Evolutionary conservation across 331 rosid species (phyloP).

Genomic region (Quercus lobata): DNA sequence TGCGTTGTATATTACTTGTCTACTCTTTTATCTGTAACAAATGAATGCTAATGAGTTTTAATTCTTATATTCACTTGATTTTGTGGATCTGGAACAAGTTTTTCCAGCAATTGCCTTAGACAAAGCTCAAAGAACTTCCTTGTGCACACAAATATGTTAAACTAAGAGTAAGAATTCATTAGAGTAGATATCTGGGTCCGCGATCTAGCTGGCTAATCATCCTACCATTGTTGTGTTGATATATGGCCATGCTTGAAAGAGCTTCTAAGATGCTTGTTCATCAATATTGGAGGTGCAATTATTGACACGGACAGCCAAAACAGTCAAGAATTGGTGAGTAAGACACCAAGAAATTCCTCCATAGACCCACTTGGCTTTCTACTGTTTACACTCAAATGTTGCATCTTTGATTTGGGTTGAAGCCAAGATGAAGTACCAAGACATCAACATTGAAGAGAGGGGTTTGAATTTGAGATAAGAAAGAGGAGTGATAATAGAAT

Average conservation of each 20-base stretch:
- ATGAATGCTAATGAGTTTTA: no score
- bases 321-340: conserved; percentile 51
- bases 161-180: neutral
- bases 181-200: neutral
- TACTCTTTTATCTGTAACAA: no score
- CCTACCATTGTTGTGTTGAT: conserved; percentile 33
- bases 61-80: no score
- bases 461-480: no score
- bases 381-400: conserved; percentile 29
- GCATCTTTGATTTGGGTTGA: no score
- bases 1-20: no score
- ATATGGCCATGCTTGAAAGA: conserved; percentile 95
- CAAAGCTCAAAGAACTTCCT: neutral
- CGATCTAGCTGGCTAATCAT: conserved; percentile 17
- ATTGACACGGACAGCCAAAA: conserved; percentile 64
- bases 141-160: neutral
- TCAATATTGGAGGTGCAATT: conserved; percentile 68
- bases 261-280: conserved; percentile 97
- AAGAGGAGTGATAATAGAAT: no score
- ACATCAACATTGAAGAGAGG: no score
- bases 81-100: no score
- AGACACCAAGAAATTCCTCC: conserved; percentile 47
- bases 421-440: no score
- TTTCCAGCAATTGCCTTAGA: neutral
- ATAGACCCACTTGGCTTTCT: conserved; percentile 77